Percentiles rank a stretch among this genome's conserved stretches.
Evolutionary conservation across 2,329 filamentous ascomycete genomes (phyloP).

Genomic region (Thielaviopsis musarum): DNA sequence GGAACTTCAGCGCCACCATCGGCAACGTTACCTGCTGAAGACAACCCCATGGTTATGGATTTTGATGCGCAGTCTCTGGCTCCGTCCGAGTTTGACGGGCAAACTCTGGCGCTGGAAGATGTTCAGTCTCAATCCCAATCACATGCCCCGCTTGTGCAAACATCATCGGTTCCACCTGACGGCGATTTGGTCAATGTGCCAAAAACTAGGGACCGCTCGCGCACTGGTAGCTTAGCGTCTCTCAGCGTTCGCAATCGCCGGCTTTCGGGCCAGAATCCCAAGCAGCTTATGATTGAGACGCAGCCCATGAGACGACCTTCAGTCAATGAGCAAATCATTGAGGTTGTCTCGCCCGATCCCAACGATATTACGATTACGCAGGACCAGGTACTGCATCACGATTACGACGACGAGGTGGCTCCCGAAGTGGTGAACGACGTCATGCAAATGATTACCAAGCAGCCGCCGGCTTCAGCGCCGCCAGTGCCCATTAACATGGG

Average conservation of each 20-base stretch:
- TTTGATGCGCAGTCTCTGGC: background rate
- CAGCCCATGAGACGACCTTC: constrained; percentile 10
- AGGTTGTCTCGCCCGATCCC: constrained; percentile 1
- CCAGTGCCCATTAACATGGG: background rate
- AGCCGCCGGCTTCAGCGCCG: constrained; percentile 8
- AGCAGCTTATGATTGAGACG: constrained; percentile 83
- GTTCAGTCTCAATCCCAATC: background rate
- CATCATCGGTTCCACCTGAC: background rate
- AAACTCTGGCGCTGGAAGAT: background rate
- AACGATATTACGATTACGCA: background rate
- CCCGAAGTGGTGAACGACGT: background rate
- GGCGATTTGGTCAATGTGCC: background rate
- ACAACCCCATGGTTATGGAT: background rate
- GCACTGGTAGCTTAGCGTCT: constrained; percentile 1
- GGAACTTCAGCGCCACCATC: constrained; percentile 9
- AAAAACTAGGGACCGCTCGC: constrained; percentile 2
- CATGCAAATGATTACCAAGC: constrained; percentile 1
- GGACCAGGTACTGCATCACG: background rate
- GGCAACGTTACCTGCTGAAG: constrained; percentile 1
- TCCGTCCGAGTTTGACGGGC: background rate
- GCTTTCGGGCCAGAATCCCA: constrained; percentile 62
- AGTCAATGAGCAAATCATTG: constrained; percentile 12
- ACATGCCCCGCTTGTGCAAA: background rate
- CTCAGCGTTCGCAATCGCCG: constrained; percentile 55
- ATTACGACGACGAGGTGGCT: constrained; percentile 2